phyloP scores from a whole-genome alignment of 495 filamentous ascomycete genomes.

The Xylaria bambusicola region DNA sequence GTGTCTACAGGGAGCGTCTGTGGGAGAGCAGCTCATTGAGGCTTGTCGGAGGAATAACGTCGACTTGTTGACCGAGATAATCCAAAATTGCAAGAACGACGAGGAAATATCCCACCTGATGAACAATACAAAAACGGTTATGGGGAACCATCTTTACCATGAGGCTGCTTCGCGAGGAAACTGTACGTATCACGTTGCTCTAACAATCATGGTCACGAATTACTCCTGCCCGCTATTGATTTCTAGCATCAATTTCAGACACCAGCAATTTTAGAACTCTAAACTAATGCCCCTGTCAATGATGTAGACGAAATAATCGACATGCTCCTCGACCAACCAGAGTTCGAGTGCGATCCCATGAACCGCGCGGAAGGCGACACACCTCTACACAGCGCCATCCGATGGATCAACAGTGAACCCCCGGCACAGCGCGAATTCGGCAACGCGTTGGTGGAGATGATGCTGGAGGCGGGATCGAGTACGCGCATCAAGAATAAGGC shows the following conservation, averaged over 20 bases:
- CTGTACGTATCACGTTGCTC: slow-evolving; percentile 58
- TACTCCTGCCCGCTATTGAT: background rate
- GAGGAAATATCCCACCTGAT: slow-evolving; percentile 66
- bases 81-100: slow-evolving; percentile 49
- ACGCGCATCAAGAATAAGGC: slow-evolving; percentile 63
- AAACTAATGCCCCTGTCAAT: slow-evolving; percentile 1
- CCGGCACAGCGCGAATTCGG: slow-evolving; percentile 63
- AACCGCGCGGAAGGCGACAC: slow-evolving; percentile 83
- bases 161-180: slow-evolving; percentile 83
- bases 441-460: slow-evolving; percentile 74
- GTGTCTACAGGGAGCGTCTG: slow-evolving; percentile 76
- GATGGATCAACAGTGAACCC: slow-evolving; percentile 71
- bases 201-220: background rate
- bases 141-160: slow-evolving; percentile 88
- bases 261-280: background rate
- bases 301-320: slow-evolving; percentile 83
- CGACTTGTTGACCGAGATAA: slow-evolving; percentile 67
- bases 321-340: slow-evolving; percentile 87
- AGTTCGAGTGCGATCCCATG: slow-evolving; percentile 89
- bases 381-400: slow-evolving; percentile 84
- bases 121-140: slow-evolving; percentile 77
- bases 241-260: background rate
- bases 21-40: slow-evolving; percentile 84
- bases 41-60: slow-evolving; percentile 91
- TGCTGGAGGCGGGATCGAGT: slow-evolving; percentile 80